phyloP scores from a whole-genome alignment of 805 yeast genomes.

The Candida broadrunensis region DNA sequence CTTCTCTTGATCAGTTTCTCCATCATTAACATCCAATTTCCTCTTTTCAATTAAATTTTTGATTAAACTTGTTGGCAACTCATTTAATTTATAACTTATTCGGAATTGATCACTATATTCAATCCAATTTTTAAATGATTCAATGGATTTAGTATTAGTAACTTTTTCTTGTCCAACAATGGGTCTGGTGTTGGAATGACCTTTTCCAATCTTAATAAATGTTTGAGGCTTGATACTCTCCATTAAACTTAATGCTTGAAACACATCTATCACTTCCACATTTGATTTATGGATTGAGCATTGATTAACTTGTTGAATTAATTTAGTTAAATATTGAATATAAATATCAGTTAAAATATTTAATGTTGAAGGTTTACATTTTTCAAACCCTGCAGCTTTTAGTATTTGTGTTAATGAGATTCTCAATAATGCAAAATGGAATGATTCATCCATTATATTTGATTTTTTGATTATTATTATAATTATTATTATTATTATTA shows the following conservation, averaged over 20 bases:
- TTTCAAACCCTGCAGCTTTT: constrained; percentile 81
- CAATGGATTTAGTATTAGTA: constrained; percentile 31
- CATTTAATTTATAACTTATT: constrained; percentile 20
- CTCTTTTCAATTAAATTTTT: constrained; percentile 36
- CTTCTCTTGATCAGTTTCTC: constrained; percentile 32
- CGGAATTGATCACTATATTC: constrained; percentile 23
- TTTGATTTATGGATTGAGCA: not conserved
- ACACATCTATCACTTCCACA: not conserved
- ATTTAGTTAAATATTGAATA: constrained; percentile 55
- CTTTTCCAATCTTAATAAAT: not conserved
- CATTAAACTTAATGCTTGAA: not conserved
- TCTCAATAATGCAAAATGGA: constrained; percentile 36
- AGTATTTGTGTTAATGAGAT: constrained; percentile 53
- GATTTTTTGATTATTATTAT: too few species aligned
- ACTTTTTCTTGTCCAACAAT: not conserved
- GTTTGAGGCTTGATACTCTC: not conserved
- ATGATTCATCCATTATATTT: constrained; percentile 38
- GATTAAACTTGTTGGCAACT: constrained; percentile 28
- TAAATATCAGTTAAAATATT: constrained; percentile 78
- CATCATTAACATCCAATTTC: constrained; percentile 31
- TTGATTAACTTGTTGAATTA: constrained; percentile 29
- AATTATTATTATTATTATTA: too few species aligned
- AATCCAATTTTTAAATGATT: constrained; percentile 38
- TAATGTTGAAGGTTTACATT: constrained; percentile 65
- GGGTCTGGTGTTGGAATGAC: not conserved